Percentiles rank a stretch among this genome's conserved stretches.
Conservation (phyloP, 768 basidiomycete genomes). For the Auricularia heimuer region DNA sequence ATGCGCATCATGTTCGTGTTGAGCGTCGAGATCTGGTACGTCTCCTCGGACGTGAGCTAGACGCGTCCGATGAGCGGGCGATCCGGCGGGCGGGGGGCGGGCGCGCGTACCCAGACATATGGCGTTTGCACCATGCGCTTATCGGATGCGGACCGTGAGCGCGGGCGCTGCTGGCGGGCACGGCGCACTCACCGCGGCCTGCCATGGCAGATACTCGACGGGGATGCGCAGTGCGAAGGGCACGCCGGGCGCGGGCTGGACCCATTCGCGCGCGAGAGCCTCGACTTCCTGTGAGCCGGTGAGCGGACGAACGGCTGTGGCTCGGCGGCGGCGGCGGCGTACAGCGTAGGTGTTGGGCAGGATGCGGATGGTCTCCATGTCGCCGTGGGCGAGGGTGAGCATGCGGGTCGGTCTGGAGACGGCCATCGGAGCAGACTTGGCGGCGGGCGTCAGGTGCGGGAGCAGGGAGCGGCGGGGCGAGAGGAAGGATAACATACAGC, state of each 20-base stretch:
- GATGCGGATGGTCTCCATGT: constrained; percentile 80
- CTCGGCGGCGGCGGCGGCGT: constrained; percentile 16
- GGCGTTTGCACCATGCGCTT: constrained; percentile 50
- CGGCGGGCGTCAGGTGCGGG: background rate
- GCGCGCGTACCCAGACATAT: constrained; percentile 63
- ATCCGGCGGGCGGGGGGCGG: constrained; percentile 7
- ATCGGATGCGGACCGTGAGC: background rate
- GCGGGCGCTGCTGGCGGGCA: background rate
- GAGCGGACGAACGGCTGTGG: background rate
- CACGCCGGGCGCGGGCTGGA: constrained; percentile 74
- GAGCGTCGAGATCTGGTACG: constrained; percentile 81
- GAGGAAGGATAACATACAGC: background rate
- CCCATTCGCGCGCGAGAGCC: constrained; percentile 72
- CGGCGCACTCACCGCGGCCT: constrained; percentile 56
- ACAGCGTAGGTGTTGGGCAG: constrained; percentile 62
- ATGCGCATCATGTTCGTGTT: constrained; percentile 74
- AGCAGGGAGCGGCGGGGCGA: background rate
- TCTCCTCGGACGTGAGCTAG: constrained; percentile 76
- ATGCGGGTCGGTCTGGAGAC: constrained; percentile 57
- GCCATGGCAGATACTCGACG: constrained; percentile 77
- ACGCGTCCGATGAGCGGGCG: constrained; percentile 11
- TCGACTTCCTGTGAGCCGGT: constrained; percentile 56
- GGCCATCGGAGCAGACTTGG: constrained; percentile 41
- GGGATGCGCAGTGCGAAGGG: constrained; percentile 70
- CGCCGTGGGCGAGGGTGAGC: constrained; percentile 71